phyloP scores from a whole-genome alignment of 129 eudicot species.

The Ambrosia trifida region DNA sequence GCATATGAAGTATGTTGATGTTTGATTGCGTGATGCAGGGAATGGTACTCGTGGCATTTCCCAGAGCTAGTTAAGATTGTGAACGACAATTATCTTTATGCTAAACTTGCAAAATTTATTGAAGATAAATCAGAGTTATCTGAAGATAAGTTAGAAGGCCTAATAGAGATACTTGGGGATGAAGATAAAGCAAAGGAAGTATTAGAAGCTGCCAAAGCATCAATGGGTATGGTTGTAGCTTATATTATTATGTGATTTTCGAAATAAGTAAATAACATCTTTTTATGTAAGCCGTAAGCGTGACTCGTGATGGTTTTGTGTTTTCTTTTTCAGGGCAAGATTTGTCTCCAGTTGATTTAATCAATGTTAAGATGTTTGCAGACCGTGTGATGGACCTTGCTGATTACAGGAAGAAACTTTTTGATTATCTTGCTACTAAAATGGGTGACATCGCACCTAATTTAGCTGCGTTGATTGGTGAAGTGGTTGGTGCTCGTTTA shows the following conservation, averaged over 20 bases:
- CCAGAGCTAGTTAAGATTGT: slow-evolving; percentile 94
- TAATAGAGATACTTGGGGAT: slow-evolving; percentile 77
- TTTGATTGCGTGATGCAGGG: slow-evolving; percentile 53
- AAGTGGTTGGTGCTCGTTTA: slow-evolving; percentile 92
- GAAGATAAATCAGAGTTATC: slow-evolving; percentile 71
- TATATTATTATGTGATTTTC: background rate
- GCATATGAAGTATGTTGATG: background rate
- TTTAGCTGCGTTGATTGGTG: slow-evolving; percentile 91
- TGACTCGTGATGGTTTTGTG: background rate
- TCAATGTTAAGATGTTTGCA: slow-evolving; percentile 88
- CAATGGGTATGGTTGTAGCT: slow-evolving; percentile 68
- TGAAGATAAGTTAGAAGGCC: slow-evolving; percentile 67
- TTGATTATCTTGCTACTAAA: slow-evolving; percentile 82
- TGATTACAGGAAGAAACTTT: slow-evolving; percentile 90
- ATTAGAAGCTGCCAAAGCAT: slow-evolving; percentile 92
- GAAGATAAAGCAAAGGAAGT: slow-evolving; percentile 98
- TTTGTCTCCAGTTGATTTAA: slow-evolving; percentile 81
- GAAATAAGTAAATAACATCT: background rate
- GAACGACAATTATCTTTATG: slow-evolving; percentile 91
- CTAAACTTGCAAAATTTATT: slow-evolving; percentile 72
- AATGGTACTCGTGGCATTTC: slow-evolving; percentile 99
- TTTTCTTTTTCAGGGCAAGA: slow-evolving; percentile 71
- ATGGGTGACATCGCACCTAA: slow-evolving; percentile 96
- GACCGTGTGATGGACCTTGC: slow-evolving; percentile 94
- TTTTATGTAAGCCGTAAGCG: slow-evolving; percentile 10